A percentile compares a stretch with the other conserved stretches of the same genome.
These are phyloP conservation scores for Drosera capensis DNA, from an alignment of 148 eudicot species.

Conservation along the genomic window DNA sequence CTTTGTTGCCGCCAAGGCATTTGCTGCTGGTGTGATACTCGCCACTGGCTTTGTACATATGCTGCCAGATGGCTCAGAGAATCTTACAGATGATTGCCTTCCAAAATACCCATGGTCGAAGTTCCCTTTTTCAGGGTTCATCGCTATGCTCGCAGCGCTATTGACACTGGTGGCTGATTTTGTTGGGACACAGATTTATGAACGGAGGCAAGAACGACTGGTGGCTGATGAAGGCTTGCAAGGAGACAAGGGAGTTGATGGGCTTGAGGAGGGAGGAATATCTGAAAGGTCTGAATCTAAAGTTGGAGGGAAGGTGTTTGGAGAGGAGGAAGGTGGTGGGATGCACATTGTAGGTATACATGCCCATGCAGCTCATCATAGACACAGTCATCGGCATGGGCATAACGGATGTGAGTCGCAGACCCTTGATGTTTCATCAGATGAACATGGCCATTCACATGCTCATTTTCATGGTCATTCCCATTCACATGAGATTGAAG, in stretches of 20 bases:
- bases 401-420: constrained; percentile 22
- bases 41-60: constrained; percentile 92
- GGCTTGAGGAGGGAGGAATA: no score
- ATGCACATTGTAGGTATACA: constrained; percentile 79
- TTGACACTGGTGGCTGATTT: constrained; percentile 62
- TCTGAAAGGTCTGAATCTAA: no score
- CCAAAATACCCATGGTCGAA: constrained; percentile 62
- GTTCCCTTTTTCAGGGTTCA: constrained; percentile 78
- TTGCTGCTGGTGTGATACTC: constrained; percentile 63
- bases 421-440: constrained; percentile 14
- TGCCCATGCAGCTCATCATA: constrained; percentile 70
- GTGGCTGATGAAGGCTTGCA: no score
- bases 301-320: constrained; percentile 23
- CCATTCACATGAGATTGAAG: constrained; percentile 18
- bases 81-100: constrained; percentile 51
- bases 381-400: constrained; percentile 30
- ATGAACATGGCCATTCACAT: constrained; percentile 8
- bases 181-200: constrained; percentile 77
- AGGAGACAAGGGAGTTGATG: no score
- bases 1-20: constrained; percentile 50
- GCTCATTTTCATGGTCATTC: constrained; percentile 34
- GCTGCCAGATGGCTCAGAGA: constrained; percentile 61
- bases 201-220: constrained; percentile 44
- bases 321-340: constrained; percentile 59
- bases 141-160: constrained; percentile 79